Evolutionary conservation across 179 eudicot species (phyloP).

Genomic region (Silene noctiflora): DNA sequence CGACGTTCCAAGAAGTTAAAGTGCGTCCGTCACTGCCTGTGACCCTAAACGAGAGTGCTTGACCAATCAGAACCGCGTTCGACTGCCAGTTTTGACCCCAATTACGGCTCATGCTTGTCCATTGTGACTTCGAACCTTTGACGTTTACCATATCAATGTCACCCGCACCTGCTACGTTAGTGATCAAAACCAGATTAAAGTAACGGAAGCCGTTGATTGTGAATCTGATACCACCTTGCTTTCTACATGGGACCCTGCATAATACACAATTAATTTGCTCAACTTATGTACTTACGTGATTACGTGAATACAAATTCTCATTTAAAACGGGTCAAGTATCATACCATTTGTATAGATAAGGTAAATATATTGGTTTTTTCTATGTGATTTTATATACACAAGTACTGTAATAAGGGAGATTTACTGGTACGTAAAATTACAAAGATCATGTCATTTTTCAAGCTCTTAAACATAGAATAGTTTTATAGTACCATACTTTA

Average conservation of each 20-base stretch:
- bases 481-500: not conserved
- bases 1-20: slow-evolving; percentile 52
- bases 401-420: too few species aligned
- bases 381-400: too few species aligned
- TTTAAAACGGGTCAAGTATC: too few species aligned
- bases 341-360: too few species aligned
- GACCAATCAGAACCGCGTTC: slow-evolving; percentile 45
- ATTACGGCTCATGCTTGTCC: slow-evolving; percentile 58
- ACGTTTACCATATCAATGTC: slow-evolving; percentile 43
- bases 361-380: too few species aligned
- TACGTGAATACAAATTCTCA: too few species aligned
- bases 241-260: slow-evolving; percentile 45
- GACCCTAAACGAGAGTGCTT: slow-evolving; percentile 56
- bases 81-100: slow-evolving; percentile 78
- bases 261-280: too few species aligned
- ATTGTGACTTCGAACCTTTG: slow-evolving; percentile 46
- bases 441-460: too few species aligned
- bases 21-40: slow-evolving; percentile 52
- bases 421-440: too few species aligned
- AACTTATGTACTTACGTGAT: too few species aligned
- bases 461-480: too few species aligned
- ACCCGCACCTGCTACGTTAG: slow-evolving; percentile 68
- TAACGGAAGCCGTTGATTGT: slow-evolving; percentile 53
- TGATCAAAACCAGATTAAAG: slow-evolving; percentile 57
- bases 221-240: slow-evolving; percentile 46